Conservation (phyloP, 1,139 yeast species). For the Taphrina flavorubra region DNA sequence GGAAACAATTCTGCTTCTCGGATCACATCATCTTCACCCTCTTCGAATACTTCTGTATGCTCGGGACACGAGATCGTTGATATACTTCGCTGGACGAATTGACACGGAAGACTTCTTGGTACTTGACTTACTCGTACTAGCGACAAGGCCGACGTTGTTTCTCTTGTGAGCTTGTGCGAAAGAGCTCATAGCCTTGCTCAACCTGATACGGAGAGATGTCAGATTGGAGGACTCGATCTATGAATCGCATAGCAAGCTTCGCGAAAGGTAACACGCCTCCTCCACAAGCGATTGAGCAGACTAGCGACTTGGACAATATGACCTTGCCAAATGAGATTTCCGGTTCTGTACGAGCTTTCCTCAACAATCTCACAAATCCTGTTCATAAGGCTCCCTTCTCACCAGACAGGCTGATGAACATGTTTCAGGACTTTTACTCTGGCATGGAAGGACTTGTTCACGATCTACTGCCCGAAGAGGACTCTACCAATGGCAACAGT, state of each 20-base stretch:
- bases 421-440: slow-evolving; percentile 39
- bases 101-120: too few relatives aligned
- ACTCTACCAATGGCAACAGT: not conserved
- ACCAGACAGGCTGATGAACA: slow-evolving; percentile 29
- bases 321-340: slow-evolving; percentile 24
- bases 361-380: slow-evolving; percentile 30
- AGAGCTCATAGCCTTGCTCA: too few relatives aligned
- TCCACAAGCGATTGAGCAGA: slow-evolving; percentile 3
- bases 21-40: too few relatives aligned
- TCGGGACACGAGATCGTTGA: too few relatives aligned
- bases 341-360: slow-evolving; percentile 22
- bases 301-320: slow-evolving; percentile 14
- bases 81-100: too few relatives aligned
- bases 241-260: slow-evolving; percentile 27
- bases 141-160: too few relatives aligned
- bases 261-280: slow-evolving; percentile 19
- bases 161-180: too few relatives aligned
- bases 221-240: slow-evolving; percentile 21
- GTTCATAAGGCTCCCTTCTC: slow-evolving; percentile 37
- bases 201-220: not conserved
- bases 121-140: too few relatives aligned
- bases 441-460: slow-evolving; percentile 25
- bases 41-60: too few relatives aligned
- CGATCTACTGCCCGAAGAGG: slow-evolving; percentile 22
- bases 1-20: too few relatives aligned